Evolutionary conservation across 331 rosid species (phyloP), one percentile per base, ranked within the genome.

Genomic region (Quercus tomentella): DNA sequence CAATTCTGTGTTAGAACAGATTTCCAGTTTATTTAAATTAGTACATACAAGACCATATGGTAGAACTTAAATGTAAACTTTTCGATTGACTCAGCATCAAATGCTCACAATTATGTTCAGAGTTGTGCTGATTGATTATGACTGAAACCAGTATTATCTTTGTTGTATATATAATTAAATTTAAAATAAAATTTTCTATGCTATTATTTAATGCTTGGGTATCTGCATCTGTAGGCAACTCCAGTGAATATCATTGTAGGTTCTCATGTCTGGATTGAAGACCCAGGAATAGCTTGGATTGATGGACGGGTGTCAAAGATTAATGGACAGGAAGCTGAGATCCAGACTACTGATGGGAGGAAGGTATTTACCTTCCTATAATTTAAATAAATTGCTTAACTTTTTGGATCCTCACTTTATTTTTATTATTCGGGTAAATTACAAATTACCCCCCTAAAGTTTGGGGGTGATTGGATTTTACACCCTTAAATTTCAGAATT

Each of bases 191-290:
- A 1, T 18, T 77, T 7, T 35, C 7, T 70, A 5, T 30, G 22
- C 35, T 20, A 20, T 35, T 75, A 73, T 55, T 70, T 81, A 55
- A 74, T 77, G 80, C 43, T 73, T 76, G 17, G 10, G 49, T 74
- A 37, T 74, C 43, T 82, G 54, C 30, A 57, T 84, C 17, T 85
- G 83, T 89, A 93, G 98, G 97, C 92, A 85, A 89, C 93, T 70
- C 87, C 90, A 5, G 96, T 92, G 83, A 93, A 91, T 83, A 93
- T 93, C 77, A 89, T 76, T 65, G 97, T 81, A 71, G 97, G 94
- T 77, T 92, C 97, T 82, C 92, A 92, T 82, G 97, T 93, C 82
- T 93, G 98, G 98, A 79, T 66, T n/a, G 96, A 90, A 83, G 94
- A 92, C 65, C 90, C 89, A 52, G 89, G 81, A 0, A 81, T 81